Evolutionary conservation across 257 asterid genomes (phyloP).

Genomic region (Knoxia roxburghii): DNA sequence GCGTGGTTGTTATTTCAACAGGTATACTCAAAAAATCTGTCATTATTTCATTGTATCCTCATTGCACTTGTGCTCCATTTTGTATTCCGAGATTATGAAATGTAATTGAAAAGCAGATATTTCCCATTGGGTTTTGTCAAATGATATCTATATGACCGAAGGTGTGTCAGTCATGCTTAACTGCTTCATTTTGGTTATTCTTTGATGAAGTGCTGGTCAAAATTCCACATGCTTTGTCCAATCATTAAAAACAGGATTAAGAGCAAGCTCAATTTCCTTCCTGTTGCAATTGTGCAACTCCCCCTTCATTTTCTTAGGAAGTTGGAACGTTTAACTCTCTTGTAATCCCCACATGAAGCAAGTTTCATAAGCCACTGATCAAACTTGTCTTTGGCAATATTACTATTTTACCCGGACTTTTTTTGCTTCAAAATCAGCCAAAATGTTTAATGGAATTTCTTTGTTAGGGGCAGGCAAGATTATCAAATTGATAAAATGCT

Average conservation of each 20-base stretch:
- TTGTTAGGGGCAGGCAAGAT: no score
- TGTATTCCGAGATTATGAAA: neutral
- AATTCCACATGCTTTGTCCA: neutral
- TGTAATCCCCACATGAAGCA: neutral
- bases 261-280: no score
- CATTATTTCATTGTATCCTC: neutral
- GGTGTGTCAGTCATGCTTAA: neutral
- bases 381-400: no score
- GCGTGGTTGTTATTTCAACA: slow-evolving; percentile 95
- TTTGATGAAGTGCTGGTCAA: neutral
- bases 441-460: no score
- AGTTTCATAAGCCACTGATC: neutral
- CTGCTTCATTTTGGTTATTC: neutral
- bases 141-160: neutral
- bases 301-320: neutral
- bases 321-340: neutral
- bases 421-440: no score
- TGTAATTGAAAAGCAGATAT: neutral
- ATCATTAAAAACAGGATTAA: no score
- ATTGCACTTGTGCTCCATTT: neutral
- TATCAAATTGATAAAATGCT: no score
- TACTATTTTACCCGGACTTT: no score
- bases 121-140: neutral
- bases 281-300: neutral
- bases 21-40: slow-evolving; percentile 37